phyloP scores from a whole-genome alignment of 1,284 basidiomycete species.

The Trichosporon sp. region DNA sequence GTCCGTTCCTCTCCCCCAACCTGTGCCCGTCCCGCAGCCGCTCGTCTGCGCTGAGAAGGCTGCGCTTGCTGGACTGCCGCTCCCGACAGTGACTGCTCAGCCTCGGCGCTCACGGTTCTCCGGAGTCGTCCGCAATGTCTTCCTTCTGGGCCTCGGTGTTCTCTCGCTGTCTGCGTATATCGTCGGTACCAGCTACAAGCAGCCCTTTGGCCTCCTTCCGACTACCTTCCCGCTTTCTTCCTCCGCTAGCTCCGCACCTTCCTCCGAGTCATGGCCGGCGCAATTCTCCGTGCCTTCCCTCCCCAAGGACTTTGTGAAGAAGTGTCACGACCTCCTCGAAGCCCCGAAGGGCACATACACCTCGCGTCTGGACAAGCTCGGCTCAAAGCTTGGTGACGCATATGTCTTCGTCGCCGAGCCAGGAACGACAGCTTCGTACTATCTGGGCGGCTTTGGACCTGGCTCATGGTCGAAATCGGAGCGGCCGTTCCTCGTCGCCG shows the following conservation, averaged over 20 bases:
- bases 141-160: background rate
- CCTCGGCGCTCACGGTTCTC: background rate
- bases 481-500: constrained; percentile 65
- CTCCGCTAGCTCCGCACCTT: background rate
- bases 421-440: constrained; percentile 64
- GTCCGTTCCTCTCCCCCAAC: background rate
- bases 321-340: constrained; percentile 6
- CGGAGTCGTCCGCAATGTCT: background rate
- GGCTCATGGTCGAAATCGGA: constrained; percentile 65
- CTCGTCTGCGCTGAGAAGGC: background rate
- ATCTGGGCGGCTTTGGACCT: constrained; percentile 59
- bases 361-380: background rate
- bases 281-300: background rate
- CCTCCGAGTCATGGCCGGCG: background rate
- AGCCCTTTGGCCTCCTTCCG: background rate
- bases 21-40: background rate
- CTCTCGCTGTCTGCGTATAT: background rate
- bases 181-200: background rate
- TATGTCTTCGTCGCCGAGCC: constrained; percentile 60
- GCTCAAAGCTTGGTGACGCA: background rate
- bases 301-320: background rate
- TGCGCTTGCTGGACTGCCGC: background rate
- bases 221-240: background rate
- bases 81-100: background rate
- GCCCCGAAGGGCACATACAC: background rate